phyloP scores from a whole-genome alignment of 257 asterid genomes.

The Ocimum tenuiflorum region DNA sequence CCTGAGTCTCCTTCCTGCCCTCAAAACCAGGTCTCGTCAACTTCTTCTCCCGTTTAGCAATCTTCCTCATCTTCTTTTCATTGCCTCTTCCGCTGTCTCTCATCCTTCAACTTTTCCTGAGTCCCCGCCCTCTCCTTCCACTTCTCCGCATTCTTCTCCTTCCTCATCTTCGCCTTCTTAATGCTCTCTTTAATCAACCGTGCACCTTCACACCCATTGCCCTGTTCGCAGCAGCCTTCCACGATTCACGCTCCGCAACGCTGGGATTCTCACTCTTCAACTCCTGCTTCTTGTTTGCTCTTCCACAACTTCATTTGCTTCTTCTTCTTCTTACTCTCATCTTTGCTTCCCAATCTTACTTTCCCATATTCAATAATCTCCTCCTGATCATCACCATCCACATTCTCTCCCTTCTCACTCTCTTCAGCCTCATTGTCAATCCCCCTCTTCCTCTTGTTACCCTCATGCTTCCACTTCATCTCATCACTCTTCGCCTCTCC shows the following conservation, averaged over 20 bases:
- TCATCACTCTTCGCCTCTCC: constrained; percentile 38
- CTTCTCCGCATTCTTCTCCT: constrained; percentile 62
- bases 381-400: constrained; percentile 27
- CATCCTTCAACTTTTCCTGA: constrained; percentile 49
- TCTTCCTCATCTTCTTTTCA: constrained; percentile 69
- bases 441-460: constrained; percentile 40
- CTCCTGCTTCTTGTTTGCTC: constrained; percentile 51
- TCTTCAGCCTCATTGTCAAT: constrained; percentile 28
- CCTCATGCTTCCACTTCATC: constrained; percentile 28
- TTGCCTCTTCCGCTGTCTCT: constrained; percentile 70
- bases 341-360: constrained; percentile 59
- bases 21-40: constrained; percentile 92
- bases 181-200: constrained; percentile 64
- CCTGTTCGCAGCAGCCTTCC: constrained; percentile 68
- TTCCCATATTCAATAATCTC: constrained; percentile 74
- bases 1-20: constrained; percentile 66
- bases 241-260: constrained; percentile 60
- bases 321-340: constrained; percentile 34
- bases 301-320: constrained; percentile 58
- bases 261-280: constrained; percentile 52
- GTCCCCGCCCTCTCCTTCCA: constrained; percentile 76
- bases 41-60: constrained; percentile 91
- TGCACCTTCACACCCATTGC: constrained; percentile 92
- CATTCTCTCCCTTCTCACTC: constrained; percentile 23
- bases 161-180: constrained; percentile 64